Evolutionary conservation across 768 basidiomycete species (phyloP).

Genomic region (Kondoa subrosea): DNA sequence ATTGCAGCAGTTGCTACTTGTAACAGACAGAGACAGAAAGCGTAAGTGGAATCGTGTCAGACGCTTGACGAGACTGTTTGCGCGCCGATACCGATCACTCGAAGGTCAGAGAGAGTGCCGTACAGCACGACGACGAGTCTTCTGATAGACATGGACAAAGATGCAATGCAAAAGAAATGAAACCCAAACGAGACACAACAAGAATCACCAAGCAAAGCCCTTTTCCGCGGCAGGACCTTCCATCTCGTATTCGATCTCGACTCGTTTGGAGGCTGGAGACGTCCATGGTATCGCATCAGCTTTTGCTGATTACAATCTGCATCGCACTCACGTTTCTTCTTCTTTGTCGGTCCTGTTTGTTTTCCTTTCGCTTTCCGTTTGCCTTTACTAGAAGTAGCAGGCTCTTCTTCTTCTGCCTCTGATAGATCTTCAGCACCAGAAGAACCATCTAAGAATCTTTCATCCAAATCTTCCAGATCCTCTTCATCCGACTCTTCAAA

Average conservation of each 20-base stretch:
- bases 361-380: conserved; percentile 40
- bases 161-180: too few species aligned
- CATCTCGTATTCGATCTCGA: conserved; percentile 94
- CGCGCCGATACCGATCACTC: too few species aligned
- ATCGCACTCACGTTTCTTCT: conserved; percentile 23
- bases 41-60: too few species aligned
- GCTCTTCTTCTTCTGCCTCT: conserved; percentile 33
- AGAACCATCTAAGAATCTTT: conserved; percentile 34
- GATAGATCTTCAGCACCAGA: conserved; percentile 36
- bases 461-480: conserved; percentile 34
- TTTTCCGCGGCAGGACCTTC: conserved; percentile 34
- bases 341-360: conserved; percentile 22
- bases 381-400: conserved; percentile 41
- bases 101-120: too few species aligned
- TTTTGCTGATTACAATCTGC: neutral
- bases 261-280: conserved; percentile 49
- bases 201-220: neutral
- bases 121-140: too few species aligned
- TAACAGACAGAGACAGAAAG: too few species aligned
- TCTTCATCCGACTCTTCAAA: conserved; percentile 48
- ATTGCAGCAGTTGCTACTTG: too few species aligned
- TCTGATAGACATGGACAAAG: too few species aligned
- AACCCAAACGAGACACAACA: too few species aligned
- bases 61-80: too few species aligned
- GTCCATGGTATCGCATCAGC: neutral